Evolutionary conservation across 163 green algal species (phyloP), one percentile per base, ranked within the genome.

Genomic region (Scenedesmus sp.): DNA sequence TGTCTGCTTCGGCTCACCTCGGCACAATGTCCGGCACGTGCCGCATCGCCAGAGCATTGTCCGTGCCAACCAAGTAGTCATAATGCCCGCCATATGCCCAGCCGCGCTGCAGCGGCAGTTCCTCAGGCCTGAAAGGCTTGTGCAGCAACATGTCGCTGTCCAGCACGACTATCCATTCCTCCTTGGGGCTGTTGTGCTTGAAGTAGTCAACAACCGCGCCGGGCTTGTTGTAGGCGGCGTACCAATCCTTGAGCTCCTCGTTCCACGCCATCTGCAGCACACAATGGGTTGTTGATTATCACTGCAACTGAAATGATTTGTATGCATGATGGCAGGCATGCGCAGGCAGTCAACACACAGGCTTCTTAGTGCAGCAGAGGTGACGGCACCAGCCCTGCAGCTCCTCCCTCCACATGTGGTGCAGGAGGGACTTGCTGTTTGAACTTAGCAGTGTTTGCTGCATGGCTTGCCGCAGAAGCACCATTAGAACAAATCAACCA

Each of bases 201-300:
- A 97, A 91, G 89, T 92, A 97, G 92, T 96, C 94, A 34, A 96
- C 86, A 57, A 99, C 96, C 0, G 96, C 96, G 2, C 95, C 94
- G 0, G 97, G 97, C 93, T 99, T 99, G 94, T 99, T 99, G 94
- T 99, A 99, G 0, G 96, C 96, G 3, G 88, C 87, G 90, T 94
- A 95, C 90, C 93, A 95, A 64, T 88, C 92, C 64, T 93, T 91
- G 6, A 94, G n/a, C 52, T 84, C 76, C 74, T 70, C 57, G 26
- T 92, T 91, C 20, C 56, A 88, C 4, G 82, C 84, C 66, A 74
- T 83, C 91, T 94, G 83, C 56, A 86, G 56, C 54, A 57, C 76
- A 54, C 10, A 20, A 70, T 12, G 62, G 62, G 34, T 46, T 46
- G 34, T 46, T 46, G 34, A 46, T 46, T 46, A 46, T 46, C 34